Percentiles rank a stretch among this genome's conserved stretches.
These are phyloP conservation scores for Hypomyces perniciosus DNA, from an alignment of 2,329 filamentous ascomycete species.

Conservation along the genomic window DNA sequence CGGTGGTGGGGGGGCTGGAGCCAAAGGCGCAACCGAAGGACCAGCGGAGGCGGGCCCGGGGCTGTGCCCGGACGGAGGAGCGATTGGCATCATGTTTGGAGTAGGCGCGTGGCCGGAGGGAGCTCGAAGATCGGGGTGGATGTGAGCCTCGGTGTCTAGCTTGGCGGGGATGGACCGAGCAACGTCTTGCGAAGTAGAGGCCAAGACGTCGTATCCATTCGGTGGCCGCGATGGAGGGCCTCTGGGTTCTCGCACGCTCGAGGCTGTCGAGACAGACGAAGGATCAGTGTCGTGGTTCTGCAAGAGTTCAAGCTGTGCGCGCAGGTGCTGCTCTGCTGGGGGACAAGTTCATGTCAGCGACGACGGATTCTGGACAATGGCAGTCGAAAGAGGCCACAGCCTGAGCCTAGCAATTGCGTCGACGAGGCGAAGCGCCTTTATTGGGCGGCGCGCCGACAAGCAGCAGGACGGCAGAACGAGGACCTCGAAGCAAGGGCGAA, in stretches of 20 bases:
- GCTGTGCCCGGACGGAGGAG: slow-evolving; percentile 27
- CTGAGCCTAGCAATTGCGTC: neutral
- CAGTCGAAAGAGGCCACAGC: neutral
- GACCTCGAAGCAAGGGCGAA: neutral
- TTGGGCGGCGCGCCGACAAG: neutral
- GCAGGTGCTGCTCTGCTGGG: slow-evolving; percentile 35
- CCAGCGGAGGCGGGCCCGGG: slow-evolving; percentile 23
- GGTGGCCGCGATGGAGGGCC: slow-evolving; percentile 26
- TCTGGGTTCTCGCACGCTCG: slow-evolving; percentile 25
- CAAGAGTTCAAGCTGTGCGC: slow-evolving; percentile 39
- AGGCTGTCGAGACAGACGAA: slow-evolving; percentile 24
- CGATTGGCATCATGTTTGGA: slow-evolving; percentile 35
- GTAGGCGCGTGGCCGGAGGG: slow-evolving; percentile 21
- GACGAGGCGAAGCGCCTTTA: neutral
- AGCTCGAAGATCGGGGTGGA: slow-evolving; percentile 44
- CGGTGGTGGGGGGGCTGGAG: slow-evolving; percentile 26
- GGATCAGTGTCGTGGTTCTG: slow-evolving; percentile 34
- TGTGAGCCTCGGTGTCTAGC: slow-evolving; percentile 38
- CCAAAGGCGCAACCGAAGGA: slow-evolving; percentile 23
- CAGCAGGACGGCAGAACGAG: neutral
- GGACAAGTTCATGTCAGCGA: slow-evolving; percentile 5
- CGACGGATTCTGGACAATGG: neutral
- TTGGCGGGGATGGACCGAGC: slow-evolving; percentile 29
- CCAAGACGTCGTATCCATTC: slow-evolving; percentile 42
- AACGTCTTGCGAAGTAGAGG: slow-evolving; percentile 29